Percentiles rank a stretch among this genome's conserved stretches.
phyloP scores from a whole-genome alignment of 139 green algal species.

The Chlamydomonas incerta region DNA sequence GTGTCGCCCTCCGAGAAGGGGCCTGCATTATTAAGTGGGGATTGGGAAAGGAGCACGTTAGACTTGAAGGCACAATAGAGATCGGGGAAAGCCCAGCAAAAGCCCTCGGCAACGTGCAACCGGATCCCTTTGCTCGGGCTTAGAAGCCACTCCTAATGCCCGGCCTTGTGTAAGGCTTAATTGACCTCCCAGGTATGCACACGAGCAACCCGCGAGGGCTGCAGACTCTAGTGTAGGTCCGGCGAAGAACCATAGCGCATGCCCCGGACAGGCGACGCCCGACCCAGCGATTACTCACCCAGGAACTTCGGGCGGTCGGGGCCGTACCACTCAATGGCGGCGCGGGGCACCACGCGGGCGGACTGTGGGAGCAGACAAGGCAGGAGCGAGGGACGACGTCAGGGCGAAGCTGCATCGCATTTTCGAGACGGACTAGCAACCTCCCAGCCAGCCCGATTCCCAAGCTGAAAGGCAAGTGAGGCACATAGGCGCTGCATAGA shows the following conservation, averaged over 20 bases:
- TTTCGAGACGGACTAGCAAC: not conserved
- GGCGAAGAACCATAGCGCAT: not conserved
- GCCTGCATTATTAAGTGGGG: conserved; percentile 43
- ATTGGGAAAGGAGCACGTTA: not conserved
- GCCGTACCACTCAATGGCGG: conserved; percentile 80
- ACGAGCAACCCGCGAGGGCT: too few relatives aligned
- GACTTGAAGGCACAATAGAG: not conserved
- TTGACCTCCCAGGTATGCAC: not conserved
- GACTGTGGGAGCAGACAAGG: conserved; percentile 26
- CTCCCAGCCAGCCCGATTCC: not conserved
- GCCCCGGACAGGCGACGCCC: too few relatives aligned
- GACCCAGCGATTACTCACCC: conserved; percentile 37
- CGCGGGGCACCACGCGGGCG: conserved; percentile 68
- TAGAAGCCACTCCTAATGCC: not conserved
- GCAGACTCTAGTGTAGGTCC: too few relatives aligned
- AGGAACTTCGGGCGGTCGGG: conserved; percentile 77
- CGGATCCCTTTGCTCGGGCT: not conserved
- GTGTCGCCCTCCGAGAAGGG: conserved; percentile 80
- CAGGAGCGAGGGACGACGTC: not conserved
- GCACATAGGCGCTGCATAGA: not conserved
- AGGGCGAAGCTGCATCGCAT: not conserved
- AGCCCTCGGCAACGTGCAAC: too few relatives aligned
- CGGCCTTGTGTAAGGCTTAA: too few relatives aligned
- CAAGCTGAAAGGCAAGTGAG: not conserved
- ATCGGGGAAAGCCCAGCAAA: not conserved